Percentiles rank a stretch among this genome's conserved stretches.
These are phyloP conservation scores for Coccomyxa subellipsoidea DNA, from an alignment of 163 green algal genomes.

Conservation along the genomic window DNA sequence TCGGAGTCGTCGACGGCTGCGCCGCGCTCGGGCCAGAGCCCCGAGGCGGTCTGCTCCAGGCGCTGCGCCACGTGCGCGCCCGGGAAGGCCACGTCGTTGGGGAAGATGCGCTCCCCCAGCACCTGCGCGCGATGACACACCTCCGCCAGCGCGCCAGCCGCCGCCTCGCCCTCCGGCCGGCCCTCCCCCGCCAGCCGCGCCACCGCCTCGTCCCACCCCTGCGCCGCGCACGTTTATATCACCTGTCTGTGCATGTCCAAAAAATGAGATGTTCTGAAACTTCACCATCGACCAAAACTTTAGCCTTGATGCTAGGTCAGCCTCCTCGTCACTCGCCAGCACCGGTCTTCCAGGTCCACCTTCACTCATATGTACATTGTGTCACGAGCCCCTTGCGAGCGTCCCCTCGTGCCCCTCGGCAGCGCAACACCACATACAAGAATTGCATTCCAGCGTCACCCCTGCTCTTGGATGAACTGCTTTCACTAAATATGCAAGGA, in stretches of 20 bases:
- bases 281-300: too few relatives aligned
- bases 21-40: slow-evolving; percentile 14
- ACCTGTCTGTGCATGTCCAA: slow-evolving; percentile 47
- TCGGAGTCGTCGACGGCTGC: slow-evolving; percentile 9
- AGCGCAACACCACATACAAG: too few relatives aligned
- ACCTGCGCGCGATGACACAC: slow-evolving; percentile 35
- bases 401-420: too few relatives aligned
- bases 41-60: slow-evolving; percentile 50
- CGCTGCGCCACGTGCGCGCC: slow-evolving; percentile 62
- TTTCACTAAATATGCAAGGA: too few relatives aligned
- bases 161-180: background rate
- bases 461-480: too few relatives aligned
- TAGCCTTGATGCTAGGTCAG: too few relatives aligned
- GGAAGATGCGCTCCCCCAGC: slow-evolving; percentile 53
- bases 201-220: slow-evolving; percentile 10
- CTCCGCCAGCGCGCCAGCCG: slow-evolving; percentile 34
- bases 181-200: background rate
- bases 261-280: background rate
- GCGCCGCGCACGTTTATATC: slow-evolving; percentile 64
- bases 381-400: too few relatives aligned
- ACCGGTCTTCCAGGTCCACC: too few relatives aligned
- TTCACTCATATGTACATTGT: too few relatives aligned
- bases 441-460: too few relatives aligned
- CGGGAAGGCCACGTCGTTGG: slow-evolving; percentile 45
- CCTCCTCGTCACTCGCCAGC: too few relatives aligned